Percentiles rank a stretch among this genome's conserved stretches.
These are phyloP conservation scores for Capsicum chinense DNA, from an alignment of 257 asterid genomes.

Conservation along the genomic window DNA sequence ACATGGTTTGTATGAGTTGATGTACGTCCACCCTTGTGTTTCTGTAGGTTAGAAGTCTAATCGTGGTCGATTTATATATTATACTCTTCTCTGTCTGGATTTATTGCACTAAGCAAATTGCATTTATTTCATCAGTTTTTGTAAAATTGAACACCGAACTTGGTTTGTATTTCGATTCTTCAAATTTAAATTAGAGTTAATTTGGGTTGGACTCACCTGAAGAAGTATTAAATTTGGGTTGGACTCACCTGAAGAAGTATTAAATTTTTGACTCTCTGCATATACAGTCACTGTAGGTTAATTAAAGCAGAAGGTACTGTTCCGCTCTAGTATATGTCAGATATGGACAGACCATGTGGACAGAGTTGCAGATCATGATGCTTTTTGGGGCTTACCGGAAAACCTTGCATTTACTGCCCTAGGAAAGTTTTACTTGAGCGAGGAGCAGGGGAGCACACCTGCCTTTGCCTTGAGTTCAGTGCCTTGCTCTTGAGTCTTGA, in stretches of 20 bases:
- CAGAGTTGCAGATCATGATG: neutral
- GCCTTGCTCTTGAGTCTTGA: neutral
- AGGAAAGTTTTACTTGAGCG: slow-evolving; percentile 15
- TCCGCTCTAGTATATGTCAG: neutral
- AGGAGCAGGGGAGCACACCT: neutral
- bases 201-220: neutral
- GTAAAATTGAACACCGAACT: neutral
- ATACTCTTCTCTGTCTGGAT: neutral
- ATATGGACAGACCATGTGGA: slow-evolving; percentile 19
- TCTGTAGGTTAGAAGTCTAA: neutral
- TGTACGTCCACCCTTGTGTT: neutral
- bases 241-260: neutral
- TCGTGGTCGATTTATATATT: neutral
- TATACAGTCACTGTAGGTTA: slow-evolving; percentile 3
- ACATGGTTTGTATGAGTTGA: slow-evolving; percentile 11
- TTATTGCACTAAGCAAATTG: slow-evolving; percentile 11
- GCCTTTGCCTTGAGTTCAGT: neutral
- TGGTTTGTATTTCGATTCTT: neutral
- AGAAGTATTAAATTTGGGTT: neutral
- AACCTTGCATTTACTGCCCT: neutral
- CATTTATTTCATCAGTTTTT: neutral
- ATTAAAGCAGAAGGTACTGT: slow-evolving; percentile 15
- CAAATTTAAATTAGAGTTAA: neutral
- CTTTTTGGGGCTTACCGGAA: slow-evolving; percentile 22
- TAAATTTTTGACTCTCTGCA: slow-evolving; percentile 2